Evolutionary conservation across 208 protist genomes (phyloP).

Genomic region (Acanthamoeba sp.): DNA sequence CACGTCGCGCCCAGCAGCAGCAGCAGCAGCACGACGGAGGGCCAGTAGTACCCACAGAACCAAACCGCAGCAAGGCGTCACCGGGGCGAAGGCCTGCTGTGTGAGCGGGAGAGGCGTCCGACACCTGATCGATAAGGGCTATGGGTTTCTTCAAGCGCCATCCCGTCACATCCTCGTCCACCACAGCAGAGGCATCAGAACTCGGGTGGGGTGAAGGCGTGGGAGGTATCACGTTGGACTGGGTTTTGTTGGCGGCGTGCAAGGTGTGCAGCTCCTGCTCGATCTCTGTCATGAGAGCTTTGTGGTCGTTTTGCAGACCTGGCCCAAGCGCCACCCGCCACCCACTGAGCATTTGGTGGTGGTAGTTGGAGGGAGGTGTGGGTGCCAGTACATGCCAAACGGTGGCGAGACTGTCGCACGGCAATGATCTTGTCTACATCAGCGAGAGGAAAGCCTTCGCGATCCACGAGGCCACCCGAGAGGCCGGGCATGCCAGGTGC

Average conservation of each 20-base stretch:
- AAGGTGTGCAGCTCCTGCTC: slow-evolving; percentile 21
- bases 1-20: too few relatives aligned
- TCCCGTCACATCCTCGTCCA: background rate
- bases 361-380: background rate
- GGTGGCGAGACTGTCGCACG: slow-evolving; percentile 6
- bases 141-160: background rate
- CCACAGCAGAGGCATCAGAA: background rate
- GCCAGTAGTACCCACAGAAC: background rate
- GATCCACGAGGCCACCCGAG: slow-evolving; percentile 23
- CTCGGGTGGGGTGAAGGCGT: background rate
- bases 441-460: slow-evolving; percentile 8
- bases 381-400: slow-evolving; percentile 4
- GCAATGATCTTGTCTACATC: slow-evolving; percentile 63
- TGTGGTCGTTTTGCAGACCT: slow-evolving; percentile 71
- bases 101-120: background rate
- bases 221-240: background rate
- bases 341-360: too few relatives aligned
- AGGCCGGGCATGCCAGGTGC: background rate
- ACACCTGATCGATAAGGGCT: background rate
- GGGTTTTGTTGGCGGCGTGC: background rate
- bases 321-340: too few relatives aligned
- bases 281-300: slow-evolving; percentile 29
- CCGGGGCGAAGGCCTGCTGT: background rate
- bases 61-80: background rate
- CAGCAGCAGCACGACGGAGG: background rate